A percentile compares a stretch with the other conserved stretches of the same genome.
Evolutionary conservation across 257 asterid genomes (phyloP).

Genomic region (Salvia miltiorrhiza): DNA sequence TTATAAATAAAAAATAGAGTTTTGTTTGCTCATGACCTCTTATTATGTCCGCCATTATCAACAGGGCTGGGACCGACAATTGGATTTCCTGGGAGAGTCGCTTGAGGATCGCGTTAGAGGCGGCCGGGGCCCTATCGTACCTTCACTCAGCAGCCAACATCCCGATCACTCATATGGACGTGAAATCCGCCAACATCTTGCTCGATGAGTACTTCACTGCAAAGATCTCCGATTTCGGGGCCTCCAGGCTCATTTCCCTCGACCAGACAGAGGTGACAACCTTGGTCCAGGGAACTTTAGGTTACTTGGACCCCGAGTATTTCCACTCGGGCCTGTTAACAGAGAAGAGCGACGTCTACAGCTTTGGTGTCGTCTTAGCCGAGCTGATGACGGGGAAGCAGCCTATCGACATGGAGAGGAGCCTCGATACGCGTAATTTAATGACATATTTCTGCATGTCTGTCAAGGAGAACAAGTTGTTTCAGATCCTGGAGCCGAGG

Average conservation of each 20-base stretch:
- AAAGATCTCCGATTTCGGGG: slow-evolving; percentile 80
- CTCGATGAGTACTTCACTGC: slow-evolving; percentile 56
- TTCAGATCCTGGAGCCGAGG: neutral
- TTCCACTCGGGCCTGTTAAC: slow-evolving; percentile 65
- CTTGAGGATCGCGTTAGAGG: slow-evolving; percentile 61
- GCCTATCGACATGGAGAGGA: neutral
- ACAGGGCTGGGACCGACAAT: slow-evolving; percentile 18
- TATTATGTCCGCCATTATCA: no score
- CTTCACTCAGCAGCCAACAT: slow-evolving; percentile 66
- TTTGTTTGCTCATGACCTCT: no score
- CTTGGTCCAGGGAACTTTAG: slow-evolving; percentile 73
- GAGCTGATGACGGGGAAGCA: neutral
- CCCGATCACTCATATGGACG: slow-evolving; percentile 77
- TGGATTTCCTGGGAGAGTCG: slow-evolving; percentile 71
- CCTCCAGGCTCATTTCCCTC: slow-evolving; percentile 59
- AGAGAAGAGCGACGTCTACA: slow-evolving; percentile 42
- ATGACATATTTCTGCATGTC: neutral
- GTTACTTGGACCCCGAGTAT: slow-evolving; percentile 80
- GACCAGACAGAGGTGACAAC: slow-evolving; percentile 76
- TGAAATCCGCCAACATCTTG: slow-evolving; percentile 71
- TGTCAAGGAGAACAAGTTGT: neutral
- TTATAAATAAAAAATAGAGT: no score
- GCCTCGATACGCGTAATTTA: neutral
- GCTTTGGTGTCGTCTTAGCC: neutral
- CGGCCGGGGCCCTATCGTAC: slow-evolving; percentile 67